Conservation (phyloP, 768 basidiomycete genomes). For the Russula olivacea region DNA sequence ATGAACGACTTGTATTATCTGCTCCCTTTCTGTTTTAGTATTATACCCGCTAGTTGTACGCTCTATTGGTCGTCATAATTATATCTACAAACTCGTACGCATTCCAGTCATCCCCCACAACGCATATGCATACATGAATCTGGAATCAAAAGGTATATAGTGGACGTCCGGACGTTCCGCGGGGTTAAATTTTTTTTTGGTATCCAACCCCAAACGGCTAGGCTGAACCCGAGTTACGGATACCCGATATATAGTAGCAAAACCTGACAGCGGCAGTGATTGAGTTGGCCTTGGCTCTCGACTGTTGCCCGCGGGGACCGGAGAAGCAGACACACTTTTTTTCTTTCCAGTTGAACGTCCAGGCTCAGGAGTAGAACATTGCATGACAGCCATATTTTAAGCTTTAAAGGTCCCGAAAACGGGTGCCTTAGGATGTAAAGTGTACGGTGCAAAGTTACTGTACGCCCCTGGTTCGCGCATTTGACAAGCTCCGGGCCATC, state of each 20-base stretch:
- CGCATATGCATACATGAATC: constrained; percentile 27
- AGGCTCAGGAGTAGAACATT: not conserved
- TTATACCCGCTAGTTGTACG: constrained; percentile 31
- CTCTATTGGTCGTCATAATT: constrained; percentile 28
- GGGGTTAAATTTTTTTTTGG: constrained; percentile 21
- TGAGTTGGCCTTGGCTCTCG: constrained; percentile 5
- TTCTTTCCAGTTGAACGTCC: not conserved
- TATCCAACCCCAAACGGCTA: constrained; percentile 17
- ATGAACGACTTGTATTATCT: constrained; percentile 33
- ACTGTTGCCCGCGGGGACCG: constrained; percentile 11
- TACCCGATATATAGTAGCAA: constrained; percentile 6
- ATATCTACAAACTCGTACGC: constrained; percentile 29
- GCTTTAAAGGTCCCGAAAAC: constrained; percentile 10
- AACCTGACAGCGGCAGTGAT: constrained; percentile 20
- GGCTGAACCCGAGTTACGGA: constrained; percentile 15
- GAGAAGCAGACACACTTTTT: not conserved
- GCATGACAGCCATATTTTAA: constrained; percentile 1
- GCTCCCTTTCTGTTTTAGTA: constrained; percentile 28
- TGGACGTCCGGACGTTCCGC: constrained; percentile 12
- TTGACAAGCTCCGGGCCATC: constrained; percentile 9
- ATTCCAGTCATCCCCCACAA: constrained; percentile 18
- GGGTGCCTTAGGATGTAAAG: constrained; percentile 19
- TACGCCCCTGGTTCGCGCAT: not conserved
- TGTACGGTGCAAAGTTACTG: not conserved
- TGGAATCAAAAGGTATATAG: not conserved